A percentile compares a stretch with the other conserved stretches of the same genome.
These are phyloP conservation scores for Trebouxia gelatinosa DNA, from an alignment of 163 green algal genomes.

Conservation along the genomic window DNA sequence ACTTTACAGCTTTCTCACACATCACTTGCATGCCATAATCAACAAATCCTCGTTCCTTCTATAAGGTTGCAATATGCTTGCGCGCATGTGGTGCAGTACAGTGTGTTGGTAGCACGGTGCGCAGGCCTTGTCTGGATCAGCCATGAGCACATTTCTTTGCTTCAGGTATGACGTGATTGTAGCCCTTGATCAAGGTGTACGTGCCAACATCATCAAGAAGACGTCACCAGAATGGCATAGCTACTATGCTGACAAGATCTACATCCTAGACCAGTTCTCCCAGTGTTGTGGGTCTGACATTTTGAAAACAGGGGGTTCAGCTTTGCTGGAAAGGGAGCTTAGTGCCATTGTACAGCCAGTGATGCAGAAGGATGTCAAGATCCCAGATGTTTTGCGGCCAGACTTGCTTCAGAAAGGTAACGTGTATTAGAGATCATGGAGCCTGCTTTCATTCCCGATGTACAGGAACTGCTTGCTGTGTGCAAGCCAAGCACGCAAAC, in stretches of 20 bases:
- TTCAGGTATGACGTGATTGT: constrained; percentile 30
- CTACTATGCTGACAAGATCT: constrained; percentile 23
- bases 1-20: too few relatives aligned
- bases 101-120: too few relatives aligned
- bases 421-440: not conserved
- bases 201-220: not conserved
- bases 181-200: constrained; percentile 7
- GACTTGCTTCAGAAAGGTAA: constrained; percentile 22
- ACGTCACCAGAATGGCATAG: not conserved
- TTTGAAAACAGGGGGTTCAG: constrained; percentile 10
- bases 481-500: too few relatives aligned
- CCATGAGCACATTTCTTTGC: too few relatives aligned
- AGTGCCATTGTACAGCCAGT: constrained; percentile 3
- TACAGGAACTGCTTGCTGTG: too few relatives aligned
- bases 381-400: not conserved
- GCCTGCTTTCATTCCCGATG: too few relatives aligned
- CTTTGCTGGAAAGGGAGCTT: constrained; percentile 11
- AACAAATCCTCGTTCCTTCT: too few relatives aligned
- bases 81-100: too few relatives aligned
- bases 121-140: too few relatives aligned
- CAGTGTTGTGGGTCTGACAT: constrained; percentile 12
- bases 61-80: too few relatives aligned
- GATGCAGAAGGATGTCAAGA: not conserved
- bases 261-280: constrained; percentile 19
- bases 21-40: too few relatives aligned